Evolutionary conservation across 768 basidiomycete species (phyloP), one percentile per base, ranked within the genome.

Genomic region (Xerocomus spinulosus): DNA sequence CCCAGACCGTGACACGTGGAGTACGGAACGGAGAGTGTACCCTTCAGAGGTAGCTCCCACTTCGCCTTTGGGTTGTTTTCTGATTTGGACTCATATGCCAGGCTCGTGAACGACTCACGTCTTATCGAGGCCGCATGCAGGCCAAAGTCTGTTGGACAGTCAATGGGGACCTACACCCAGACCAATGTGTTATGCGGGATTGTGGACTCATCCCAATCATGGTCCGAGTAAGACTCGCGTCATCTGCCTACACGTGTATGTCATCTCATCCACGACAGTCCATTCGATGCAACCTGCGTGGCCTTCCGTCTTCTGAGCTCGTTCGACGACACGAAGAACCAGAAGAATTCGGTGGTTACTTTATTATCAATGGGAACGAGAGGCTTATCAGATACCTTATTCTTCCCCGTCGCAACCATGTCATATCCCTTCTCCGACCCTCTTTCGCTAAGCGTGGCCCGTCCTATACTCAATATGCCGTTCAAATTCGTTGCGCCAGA

Each of bases 271-370:
- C 2, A 0, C 17, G 18, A 41, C 54, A 96, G 90, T 97, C 95
- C 9, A 83, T 82, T 18, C 76, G 95, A 49, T 99, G 96, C 64
- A 96, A 97, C 67, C 69, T 98, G n/a, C 83, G 84, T 37, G 77
- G 77, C 28, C 77, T 96, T 68, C 81, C 92, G 2, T 88, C 95
- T 9, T 79, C 86, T 9, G 86, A 92, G 38, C 83, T 99, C 37
- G 92, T 98, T 47, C 72, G 74, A 47, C 85, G 85, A 52, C 87
- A 95, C 63, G 96, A 99, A 75, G 96, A 99, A 61, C 85, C 96
- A 1, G 92, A 96, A 70, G 96, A 98, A 68, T 97, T 97, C 61
- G 96, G 96, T 44, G 96, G 95, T 24, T 98, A 99, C 70, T 99
- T 99, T 64, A 81, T 99, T 63, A 83, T 99, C 68, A 99, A 99